These are phyloP conservation scores for Claviceps humidiphila DNA, from an alignment of 2,329 filamentous ascomycete species.

Conservation along the genomic window DNA sequence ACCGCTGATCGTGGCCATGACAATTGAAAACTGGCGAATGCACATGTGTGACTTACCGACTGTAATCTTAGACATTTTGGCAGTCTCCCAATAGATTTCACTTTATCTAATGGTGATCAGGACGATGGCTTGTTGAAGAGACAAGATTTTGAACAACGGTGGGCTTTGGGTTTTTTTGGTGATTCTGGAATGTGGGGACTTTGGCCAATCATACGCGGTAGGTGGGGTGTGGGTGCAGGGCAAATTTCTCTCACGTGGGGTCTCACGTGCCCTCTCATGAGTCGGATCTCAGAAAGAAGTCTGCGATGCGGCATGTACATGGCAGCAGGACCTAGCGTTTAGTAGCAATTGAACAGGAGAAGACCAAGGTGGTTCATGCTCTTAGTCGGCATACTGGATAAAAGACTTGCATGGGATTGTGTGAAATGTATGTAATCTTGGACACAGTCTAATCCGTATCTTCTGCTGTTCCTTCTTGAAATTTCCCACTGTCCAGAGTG, in stretches of 20 bases:
- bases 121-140: slow-evolving; percentile 17
- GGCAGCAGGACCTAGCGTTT: no score
- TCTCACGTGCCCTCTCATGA: slow-evolving; percentile 15
- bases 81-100: slow-evolving; percentile 73
- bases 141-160: slow-evolving; percentile 6
- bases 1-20: not conserved
- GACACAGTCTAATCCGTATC: not conserved
- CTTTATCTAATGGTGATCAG: slow-evolving; percentile 57
- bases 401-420: not conserved
- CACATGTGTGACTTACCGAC: slow-evolving; percentile 35
- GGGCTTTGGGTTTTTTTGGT: slow-evolving; percentile 11
- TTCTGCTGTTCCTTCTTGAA: not conserved
- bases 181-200: slow-evolving; percentile 15
- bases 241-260: slow-evolving; percentile 22
- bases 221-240: slow-evolving; percentile 19
- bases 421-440: slow-evolving; percentile 2
- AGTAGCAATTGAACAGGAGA: not conserved
- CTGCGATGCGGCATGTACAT: not conserved
- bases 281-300: not conserved
- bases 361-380: not conserved
- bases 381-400: not conserved
- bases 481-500: not conserved
- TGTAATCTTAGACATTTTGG: slow-evolving; percentile 80
- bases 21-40: not conserved
- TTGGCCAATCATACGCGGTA: slow-evolving; percentile 4